Conservation (phyloP, 371 early-diverging fungal species). For the Mucor plumbeus region DNA sequence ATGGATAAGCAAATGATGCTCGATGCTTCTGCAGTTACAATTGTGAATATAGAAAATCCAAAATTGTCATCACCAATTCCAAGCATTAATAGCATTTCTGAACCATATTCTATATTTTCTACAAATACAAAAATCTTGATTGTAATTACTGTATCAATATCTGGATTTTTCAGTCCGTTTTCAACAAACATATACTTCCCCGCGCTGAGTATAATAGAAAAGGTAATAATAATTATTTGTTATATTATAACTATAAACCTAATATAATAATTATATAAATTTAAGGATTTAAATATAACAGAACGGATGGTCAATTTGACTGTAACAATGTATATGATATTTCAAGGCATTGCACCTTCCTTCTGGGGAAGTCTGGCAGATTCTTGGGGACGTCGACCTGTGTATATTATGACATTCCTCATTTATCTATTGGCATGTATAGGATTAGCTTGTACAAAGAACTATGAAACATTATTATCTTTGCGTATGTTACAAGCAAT, state of each 20-base stretch:
- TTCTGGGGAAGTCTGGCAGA: conserved; percentile 75
- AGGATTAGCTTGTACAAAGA: conserved; percentile 60
- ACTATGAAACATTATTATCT: conserved; percentile 52
- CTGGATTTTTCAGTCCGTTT: conserved; percentile 24
- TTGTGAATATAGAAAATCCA: neutral
- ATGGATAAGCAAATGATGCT: neutral
- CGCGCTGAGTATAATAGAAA: conserved; percentile 2
- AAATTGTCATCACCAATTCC: neutral
- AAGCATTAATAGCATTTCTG: neutral
- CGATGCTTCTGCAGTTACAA: neutral
- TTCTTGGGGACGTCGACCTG: conserved; percentile 64
- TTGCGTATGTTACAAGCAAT: conserved; percentile 71
- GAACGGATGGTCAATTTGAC: conserved; percentile 33
- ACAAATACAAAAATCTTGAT: conserved; percentile 12
- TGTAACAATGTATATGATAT: conserved; percentile 50
- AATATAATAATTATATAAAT: neutral
- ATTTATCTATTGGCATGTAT: conserved; percentile 66
- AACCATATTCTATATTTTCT: conserved; percentile 17
- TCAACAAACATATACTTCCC: conserved; percentile 32
- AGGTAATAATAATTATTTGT: conserved; percentile 8
- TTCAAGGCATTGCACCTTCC: conserved; percentile 51
- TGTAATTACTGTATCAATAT: conserved; percentile 4
- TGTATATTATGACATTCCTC: conserved; percentile 63
- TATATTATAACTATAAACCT: neutral
- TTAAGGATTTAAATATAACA: neutral